These are phyloP conservation scores for Calonectria fujianensis DNA, from an alignment of 2,329 filamentous ascomycete species.

Conservation along the genomic window DNA sequence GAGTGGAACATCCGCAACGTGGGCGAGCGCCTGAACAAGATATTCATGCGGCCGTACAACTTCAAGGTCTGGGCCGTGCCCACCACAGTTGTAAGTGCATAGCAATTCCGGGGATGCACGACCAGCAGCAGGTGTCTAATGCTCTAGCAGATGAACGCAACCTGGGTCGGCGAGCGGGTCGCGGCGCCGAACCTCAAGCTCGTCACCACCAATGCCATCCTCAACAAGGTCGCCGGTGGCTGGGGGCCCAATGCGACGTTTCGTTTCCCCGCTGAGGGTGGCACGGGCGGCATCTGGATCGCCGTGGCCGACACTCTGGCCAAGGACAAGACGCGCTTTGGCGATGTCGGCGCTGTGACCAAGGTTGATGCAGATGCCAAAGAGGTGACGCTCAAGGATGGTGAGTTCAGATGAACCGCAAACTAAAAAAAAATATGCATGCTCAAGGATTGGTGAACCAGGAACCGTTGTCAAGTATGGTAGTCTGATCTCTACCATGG, in stretches of 20 bases:
- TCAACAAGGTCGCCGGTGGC: slow-evolving; percentile 95
- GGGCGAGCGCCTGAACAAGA: slow-evolving; percentile 90
- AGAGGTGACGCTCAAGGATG: slow-evolving; percentile 73
- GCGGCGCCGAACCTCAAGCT: slow-evolving; percentile 96
- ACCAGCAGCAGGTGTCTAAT: background rate
- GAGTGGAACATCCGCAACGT: slow-evolving; percentile 98
- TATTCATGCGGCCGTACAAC: slow-evolving; percentile 99
- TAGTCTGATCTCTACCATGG: slow-evolving; percentile 97
- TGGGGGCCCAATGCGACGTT: slow-evolving; percentile 99
- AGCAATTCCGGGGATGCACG: background rate
- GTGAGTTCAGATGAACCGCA: background rate
- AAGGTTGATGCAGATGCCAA: slow-evolving; percentile 92
- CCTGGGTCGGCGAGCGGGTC: slow-evolving; percentile 98
- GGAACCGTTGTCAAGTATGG: slow-evolving; percentile 93
- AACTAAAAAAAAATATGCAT: slow-evolving; percentile 64
- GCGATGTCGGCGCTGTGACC: slow-evolving; percentile 86
- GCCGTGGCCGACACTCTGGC: slow-evolving; percentile 96
- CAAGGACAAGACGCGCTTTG: slow-evolving; percentile 92
- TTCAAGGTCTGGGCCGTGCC: slow-evolving; percentile 99
- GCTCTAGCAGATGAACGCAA: slow-evolving; percentile 90
- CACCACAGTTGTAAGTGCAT: slow-evolving; percentile 85
- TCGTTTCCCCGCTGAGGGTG: slow-evolving; percentile 95
- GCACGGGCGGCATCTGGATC: slow-evolving; percentile 99
- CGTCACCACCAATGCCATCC: slow-evolving; percentile 93
- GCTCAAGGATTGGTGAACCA: slow-evolving; percentile 68